Conservation (phyloP, 345 rosid genomes). For the Heritiera littoralis region DNA sequence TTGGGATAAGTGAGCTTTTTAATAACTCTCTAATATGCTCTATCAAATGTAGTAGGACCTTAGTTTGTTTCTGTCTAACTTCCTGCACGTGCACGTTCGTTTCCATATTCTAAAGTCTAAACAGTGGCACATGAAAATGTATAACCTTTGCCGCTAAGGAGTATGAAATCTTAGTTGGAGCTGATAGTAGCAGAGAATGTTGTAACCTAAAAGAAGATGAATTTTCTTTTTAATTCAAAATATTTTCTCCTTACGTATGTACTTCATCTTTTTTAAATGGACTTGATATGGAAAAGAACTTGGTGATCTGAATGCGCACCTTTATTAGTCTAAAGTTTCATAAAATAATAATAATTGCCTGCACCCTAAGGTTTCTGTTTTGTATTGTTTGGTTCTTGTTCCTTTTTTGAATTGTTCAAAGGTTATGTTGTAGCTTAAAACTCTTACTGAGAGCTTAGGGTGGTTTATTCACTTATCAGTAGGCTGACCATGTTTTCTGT, state of each 20-base stretch:
- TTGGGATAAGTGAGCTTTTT: not conserved
- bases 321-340: not conserved
- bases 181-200: not conserved
- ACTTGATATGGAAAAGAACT: not conserved
- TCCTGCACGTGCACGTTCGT: not conserved
- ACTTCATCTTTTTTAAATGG: not conserved
- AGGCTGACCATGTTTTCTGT: slow-evolving; percentile 15
- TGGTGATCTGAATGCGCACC: not conserved
- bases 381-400: not conserved
- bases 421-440: not conserved
- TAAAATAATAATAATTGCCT: not conserved
- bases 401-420: not conserved
- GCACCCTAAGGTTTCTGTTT: not conserved
- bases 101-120: not conserved
- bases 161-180: not conserved
- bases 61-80: not conserved
- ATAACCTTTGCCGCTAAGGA: not conserved
- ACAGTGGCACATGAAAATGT: not conserved
- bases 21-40: too few species aligned
- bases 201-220: not conserved
- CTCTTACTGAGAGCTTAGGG: slow-evolving; percentile 23
- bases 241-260: not conserved
- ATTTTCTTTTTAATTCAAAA: not conserved
- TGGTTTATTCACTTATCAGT: slow-evolving; percentile 24
- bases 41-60: not conserved